These are phyloP conservation scores for Mortierella sp. DNA, from an alignment of 371 early-diverging fungal genomes.

Conservation along the genomic window DNA sequence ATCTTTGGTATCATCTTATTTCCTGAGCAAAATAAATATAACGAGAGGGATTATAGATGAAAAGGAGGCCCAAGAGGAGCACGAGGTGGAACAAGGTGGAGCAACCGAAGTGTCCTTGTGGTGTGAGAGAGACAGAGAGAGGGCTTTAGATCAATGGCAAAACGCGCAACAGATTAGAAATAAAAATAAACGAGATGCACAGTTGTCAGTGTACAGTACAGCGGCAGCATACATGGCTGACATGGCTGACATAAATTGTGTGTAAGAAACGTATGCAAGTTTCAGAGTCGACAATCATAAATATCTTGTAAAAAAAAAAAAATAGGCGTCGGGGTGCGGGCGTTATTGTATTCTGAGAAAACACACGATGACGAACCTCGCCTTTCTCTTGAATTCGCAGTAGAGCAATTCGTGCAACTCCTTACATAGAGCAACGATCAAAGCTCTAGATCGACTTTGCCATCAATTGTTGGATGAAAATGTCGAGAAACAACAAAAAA, in stretches of 20 bases:
- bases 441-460: no score
- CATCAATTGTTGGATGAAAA: no score
- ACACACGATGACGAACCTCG: no score
- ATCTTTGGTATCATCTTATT: background rate
- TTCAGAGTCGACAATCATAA: background rate
- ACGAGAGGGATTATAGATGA: background rate
- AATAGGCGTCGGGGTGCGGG: no score
- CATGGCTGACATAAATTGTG: background rate
- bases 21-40: background rate
- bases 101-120: background rate
- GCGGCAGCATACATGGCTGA: background rate
- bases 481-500: no score
- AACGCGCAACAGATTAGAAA: background rate
- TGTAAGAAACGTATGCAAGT: background rate
- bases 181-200: background rate
- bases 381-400: no score
- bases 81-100: conserved; percentile 1
- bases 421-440: no score
- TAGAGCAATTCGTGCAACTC: no score
- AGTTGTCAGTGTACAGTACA: background rate
- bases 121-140: no score
- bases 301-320: no score
- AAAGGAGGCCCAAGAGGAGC: background rate
- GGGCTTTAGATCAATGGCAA: background rate
- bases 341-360: no score